phyloP scores from a whole-genome alignment of 2,329 filamentous ascomycete species.

The Cladosporium halotolerans region DNA sequence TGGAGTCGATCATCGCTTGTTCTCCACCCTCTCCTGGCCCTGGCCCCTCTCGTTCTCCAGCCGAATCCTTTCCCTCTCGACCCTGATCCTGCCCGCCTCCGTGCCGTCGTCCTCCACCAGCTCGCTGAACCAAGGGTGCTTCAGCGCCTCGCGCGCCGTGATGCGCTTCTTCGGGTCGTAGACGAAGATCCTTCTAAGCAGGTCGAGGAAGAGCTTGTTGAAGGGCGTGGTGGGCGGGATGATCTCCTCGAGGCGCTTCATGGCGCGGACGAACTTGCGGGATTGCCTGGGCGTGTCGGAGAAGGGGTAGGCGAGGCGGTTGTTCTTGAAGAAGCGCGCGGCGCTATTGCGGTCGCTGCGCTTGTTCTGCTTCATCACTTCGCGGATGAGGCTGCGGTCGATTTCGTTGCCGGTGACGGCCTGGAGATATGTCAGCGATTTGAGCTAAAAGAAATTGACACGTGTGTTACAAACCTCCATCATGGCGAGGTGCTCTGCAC shows the following conservation, averaged over 20 bases:
- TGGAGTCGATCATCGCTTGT: slow-evolving; percentile 3
- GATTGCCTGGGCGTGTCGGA: slow-evolving; percentile 57
- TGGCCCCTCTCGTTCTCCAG: slow-evolving; percentile 13
- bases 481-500: slow-evolving; percentile 62
- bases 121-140: slow-evolving; percentile 63
- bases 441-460: neutral
- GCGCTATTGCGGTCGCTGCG: slow-evolving; percentile 26
- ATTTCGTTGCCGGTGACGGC: slow-evolving; percentile 28
- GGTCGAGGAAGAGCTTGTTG: slow-evolving; percentile 57
- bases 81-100: slow-evolving; percentile 52
- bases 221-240: slow-evolving; percentile 53
- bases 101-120: slow-evolving; percentile 59
- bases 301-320: slow-evolving; percentile 58
- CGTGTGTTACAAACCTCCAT: slow-evolving; percentile 46
- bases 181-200: slow-evolving; percentile 58
- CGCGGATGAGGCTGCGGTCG: slow-evolving; percentile 27
- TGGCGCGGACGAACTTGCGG: slow-evolving; percentile 61
- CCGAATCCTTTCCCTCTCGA: slow-evolving; percentile 24
- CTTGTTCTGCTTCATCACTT: slow-evolving; percentile 25
- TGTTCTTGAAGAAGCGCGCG: slow-evolving; percentile 29
- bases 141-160: slow-evolving; percentile 57
- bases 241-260: slow-evolving; percentile 57
- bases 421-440: slow-evolving; percentile 13
- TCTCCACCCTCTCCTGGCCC: slow-evolving; percentile 1
- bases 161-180: slow-evolving; percentile 61